Base-by-base conservation (phyloP, 1,139 yeast species). In the Petasospora rhodanensis region DNA sequence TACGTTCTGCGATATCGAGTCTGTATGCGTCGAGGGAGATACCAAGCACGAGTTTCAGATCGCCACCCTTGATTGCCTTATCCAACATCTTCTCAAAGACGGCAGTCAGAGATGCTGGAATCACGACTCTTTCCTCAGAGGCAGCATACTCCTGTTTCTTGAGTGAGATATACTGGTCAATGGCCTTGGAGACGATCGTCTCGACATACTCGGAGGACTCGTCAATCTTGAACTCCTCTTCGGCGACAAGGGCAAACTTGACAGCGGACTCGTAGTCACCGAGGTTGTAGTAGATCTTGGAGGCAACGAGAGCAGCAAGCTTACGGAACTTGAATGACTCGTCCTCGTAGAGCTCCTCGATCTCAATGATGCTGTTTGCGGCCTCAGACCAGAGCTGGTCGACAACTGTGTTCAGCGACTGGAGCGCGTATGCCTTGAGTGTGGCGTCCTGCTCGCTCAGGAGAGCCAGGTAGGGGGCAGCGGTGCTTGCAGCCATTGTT, bases 331-430 rank as follows among this genome's bases (percentile, higher is more conserved):
- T 76, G 58, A 89, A 91, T 12, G 71, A 61, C 38, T 73, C 71
- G 58, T 91, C 96, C 61, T 91, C 98, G 54, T 82, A 87, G 35
- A 91, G 68, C 45, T 86, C 95, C 64, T 91, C 98, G 54, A 86
- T 68, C 42, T 83, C 91, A 28, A 85, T 68, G 46, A 91, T 76
- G 55, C 75, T 79, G 61, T 91, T 93, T 41, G 98, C 95, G 41
- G 93, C 84, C 65, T 91, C 98, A 4, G 97, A 89, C 99, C 99
- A 91, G 46, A 86, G 70, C 59, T 85, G 89, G 63, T 87, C 95
- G 37, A 87, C 96, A 37, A 83, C 74, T 23, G 68, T 74, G 56
- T 87, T 84, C 48, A 91, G 75, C 19, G 95, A 80, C 41, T 79
- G 68, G 54, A 91, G 71, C 13, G 98, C 98, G 57, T 86, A 84